Conservation (phyloP, 2,329 filamentous ascomycete genomes). For the Aureobasidium zeae region DNA sequence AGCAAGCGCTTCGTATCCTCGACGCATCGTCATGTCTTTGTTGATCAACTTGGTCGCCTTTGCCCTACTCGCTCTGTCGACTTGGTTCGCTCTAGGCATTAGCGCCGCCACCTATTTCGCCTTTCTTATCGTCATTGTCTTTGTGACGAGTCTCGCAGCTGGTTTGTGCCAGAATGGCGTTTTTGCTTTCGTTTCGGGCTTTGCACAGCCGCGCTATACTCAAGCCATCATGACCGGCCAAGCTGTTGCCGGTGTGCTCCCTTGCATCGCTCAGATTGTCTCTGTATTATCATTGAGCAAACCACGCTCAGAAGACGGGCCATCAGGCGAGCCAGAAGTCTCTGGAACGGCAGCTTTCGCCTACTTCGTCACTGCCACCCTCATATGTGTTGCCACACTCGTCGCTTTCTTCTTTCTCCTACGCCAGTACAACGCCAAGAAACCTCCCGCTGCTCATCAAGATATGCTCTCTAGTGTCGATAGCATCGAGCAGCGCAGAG, state of each 20-base stretch:
- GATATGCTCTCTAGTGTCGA: slow-evolving; percentile 10
- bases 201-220: slow-evolving; percentile 78
- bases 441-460: slow-evolving; percentile 19
- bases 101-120: slow-evolving; percentile 61
- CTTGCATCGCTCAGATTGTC: slow-evolving; percentile 75
- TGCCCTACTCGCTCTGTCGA: slow-evolving; percentile 69
- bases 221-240: slow-evolving; percentile 96
- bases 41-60: slow-evolving; percentile 71
- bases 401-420: slow-evolving; percentile 66
- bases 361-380: slow-evolving; percentile 83
- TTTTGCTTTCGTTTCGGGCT: slow-evolving; percentile 82
- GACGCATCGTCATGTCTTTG: slow-evolving; percentile 70
- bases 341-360: slow-evolving; percentile 65
- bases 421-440: slow-evolving; percentile 37
- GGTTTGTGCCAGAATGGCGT: slow-evolving; percentile 88
- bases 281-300: slow-evolving; percentile 58
- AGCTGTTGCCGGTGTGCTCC: slow-evolving; percentile 81
- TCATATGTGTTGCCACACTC: slow-evolving; percentile 61
- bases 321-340: slow-evolving; percentile 31
- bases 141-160: slow-evolving; percentile 66
- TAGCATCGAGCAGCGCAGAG: slow-evolving; percentile 27
- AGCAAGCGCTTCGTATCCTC: slow-evolving; percentile 73
- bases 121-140: slow-evolving; percentile 76
- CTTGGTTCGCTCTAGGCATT: slow-evolving; percentile 54
- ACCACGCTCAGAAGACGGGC: slow-evolving; percentile 17